A percentile compares a stretch with the other conserved stretches of the same genome.
phyloP scores from a whole-genome alignment of 2,329 filamentous ascomycete species.

The Capronia coronata region DNA sequence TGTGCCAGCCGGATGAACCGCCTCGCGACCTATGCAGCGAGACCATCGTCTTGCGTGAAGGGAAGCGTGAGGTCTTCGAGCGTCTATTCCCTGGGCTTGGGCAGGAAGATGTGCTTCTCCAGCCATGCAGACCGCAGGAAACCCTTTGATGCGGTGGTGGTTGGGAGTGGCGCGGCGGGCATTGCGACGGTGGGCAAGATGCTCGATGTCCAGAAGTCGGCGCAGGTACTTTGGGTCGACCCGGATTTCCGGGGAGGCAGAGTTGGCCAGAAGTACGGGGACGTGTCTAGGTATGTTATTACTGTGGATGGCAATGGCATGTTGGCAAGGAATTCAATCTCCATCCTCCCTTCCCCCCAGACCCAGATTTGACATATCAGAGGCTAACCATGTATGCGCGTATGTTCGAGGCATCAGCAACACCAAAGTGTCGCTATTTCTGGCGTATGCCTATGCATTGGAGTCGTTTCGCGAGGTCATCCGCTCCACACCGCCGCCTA shows the following conservation, averaged over 20 bases:
- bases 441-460: constrained; percentile 51
- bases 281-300: constrained; percentile 48
- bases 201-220: constrained; percentile 46
- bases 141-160: constrained; percentile 46
- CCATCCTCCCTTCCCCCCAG: too few species aligned
- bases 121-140: neutral
- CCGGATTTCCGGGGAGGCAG: constrained; percentile 50
- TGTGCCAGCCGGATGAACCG: neutral
- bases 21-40: neutral
- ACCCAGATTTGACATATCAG: neutral
- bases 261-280: constrained; percentile 51
- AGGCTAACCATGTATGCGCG: constrained; percentile 8
- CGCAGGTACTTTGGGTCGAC: constrained; percentile 55
- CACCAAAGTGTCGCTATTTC: constrained; percentile 56
- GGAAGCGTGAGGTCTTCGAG: too few species aligned
- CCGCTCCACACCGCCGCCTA: constrained; percentile 44
- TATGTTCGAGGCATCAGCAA: constrained; percentile 40
- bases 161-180: constrained; percentile 54
- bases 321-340: too few species aligned
- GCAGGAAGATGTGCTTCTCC: neutral
- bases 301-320: too few species aligned
- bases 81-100: too few species aligned
- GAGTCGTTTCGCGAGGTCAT: constrained; percentile 49
- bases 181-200: constrained; percentile 57
- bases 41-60: neutral